These are phyloP conservation scores for Fusarium proliferatum DNA, from an alignment of 2,329 filamentous ascomycete species.

Conservation along the genomic window DNA sequence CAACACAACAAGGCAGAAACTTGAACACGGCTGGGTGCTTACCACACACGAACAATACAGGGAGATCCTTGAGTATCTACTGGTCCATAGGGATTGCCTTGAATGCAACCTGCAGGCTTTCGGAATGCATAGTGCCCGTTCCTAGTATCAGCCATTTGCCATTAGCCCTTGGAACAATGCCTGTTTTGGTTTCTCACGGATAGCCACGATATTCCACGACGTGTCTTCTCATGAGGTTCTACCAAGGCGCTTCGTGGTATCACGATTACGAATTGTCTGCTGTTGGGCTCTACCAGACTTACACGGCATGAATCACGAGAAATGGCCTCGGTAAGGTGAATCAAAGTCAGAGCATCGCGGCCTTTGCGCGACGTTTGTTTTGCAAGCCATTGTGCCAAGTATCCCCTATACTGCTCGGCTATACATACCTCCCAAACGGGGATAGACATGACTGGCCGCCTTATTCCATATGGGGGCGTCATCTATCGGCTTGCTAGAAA, in stretches of 20 bases:
- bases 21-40: background rate
- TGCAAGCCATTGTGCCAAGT: background rate
- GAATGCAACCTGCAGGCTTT: conserved; percentile 7
- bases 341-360: background rate
- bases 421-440: conserved; percentile 3
- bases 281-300: conserved; percentile 4
- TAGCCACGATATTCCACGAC: conserved; percentile 5
- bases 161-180: background rate
- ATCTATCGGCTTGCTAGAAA: background rate
- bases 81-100: conserved; percentile 7
- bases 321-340: background rate
- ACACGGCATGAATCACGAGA: conserved; percentile 13
- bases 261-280: conserved; percentile 16
- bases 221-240: conserved; percentile 17
- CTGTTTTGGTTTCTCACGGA: conserved; percentile 1
- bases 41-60: conserved; percentile 2
- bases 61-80: conserved; percentile 10
- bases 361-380: conserved; percentile 6
- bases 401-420: conserved; percentile 2
- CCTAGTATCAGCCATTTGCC: conserved; percentile 2
- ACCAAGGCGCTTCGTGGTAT: conserved; percentile 12
- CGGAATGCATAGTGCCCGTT: conserved; percentile 11
- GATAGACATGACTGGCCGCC: conserved; percentile 18
- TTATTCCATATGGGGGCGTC: background rate
- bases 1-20: background rate